Percentiles rank a stretch among this genome's conserved stretches.
These are phyloP conservation scores for Posidonia australis DNA, from an alignment of 106 monocot species.

Conservation along the genomic window DNA sequence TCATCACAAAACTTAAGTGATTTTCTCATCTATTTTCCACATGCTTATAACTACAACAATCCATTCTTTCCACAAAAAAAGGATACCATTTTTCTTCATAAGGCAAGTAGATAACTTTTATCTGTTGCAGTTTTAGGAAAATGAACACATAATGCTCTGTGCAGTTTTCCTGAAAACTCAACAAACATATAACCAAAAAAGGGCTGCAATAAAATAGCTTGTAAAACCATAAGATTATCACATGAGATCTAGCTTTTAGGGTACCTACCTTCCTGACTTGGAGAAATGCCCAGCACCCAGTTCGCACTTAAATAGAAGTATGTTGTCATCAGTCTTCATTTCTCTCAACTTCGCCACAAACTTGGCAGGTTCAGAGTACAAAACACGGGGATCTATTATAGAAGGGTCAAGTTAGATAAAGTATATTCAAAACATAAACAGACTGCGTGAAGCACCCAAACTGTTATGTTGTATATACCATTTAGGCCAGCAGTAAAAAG, in stretches of 20 bases:
- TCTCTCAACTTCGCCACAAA: constrained; percentile 83
- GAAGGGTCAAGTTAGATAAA: neutral
- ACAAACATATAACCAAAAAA: too few species aligned
- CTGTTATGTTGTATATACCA: constrained; percentile 29
- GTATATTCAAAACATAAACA: neutral
- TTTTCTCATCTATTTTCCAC: too few species aligned
- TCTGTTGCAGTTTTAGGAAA: too few species aligned
- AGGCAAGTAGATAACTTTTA: too few species aligned
- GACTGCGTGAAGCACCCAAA: neutral
- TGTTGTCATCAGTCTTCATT: constrained; percentile 74
- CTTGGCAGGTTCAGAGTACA: constrained; percentile 94
- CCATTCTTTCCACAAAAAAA: too few species aligned
- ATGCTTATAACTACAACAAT: too few species aligned
- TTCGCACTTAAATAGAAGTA: constrained; percentile 87
- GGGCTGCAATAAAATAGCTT: too few species aligned
- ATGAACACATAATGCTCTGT: too few species aligned
- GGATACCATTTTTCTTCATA: too few species aligned
- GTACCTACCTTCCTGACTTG: constrained; percentile 78
- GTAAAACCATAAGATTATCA: too few species aligned
- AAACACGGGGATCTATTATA: constrained; percentile 69
- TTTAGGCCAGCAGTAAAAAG: constrained; percentile 95
- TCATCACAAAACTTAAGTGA: too few species aligned
- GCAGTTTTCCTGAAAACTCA: too few species aligned
- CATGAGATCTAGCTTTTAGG: neutral
- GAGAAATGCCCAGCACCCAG: constrained; percentile 79